Evolutionary conservation across 495 filamentous ascomycete species (phyloP).

Genomic region (Penicillium pancosmium): DNA sequence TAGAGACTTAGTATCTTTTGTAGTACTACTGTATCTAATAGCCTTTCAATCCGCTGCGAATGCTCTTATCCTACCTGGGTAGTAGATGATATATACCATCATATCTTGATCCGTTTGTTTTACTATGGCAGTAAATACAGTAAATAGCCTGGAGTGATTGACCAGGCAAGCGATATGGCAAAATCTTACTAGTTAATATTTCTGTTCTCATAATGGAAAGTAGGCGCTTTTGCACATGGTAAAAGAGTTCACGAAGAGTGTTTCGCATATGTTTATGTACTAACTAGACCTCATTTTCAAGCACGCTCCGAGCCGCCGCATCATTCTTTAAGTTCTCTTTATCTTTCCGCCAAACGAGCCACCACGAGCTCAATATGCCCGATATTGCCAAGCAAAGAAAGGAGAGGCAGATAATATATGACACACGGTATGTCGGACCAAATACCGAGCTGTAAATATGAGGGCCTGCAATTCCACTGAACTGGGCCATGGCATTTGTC

Average conservation of each 20-base stretch:
- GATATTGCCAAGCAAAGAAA: constrained; percentile 39
- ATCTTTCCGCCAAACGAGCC: constrained; percentile 36
- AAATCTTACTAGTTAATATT: too few species aligned
- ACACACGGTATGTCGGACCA: constrained; percentile 42
- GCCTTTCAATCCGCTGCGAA: too few species aligned
- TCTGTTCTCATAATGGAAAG: too few species aligned
- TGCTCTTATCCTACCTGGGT: too few species aligned
- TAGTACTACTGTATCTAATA: too few species aligned
- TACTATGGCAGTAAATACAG: too few species aligned
- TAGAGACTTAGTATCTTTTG: too few species aligned
- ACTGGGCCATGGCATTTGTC: constrained; percentile 50
- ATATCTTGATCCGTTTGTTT: too few species aligned
- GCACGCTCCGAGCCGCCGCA: neutral
- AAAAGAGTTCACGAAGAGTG: neutral
- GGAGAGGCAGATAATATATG: constrained; percentile 42
- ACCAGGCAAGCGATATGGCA: too few species aligned
- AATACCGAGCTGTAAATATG: constrained; percentile 45
- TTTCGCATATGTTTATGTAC: neutral
- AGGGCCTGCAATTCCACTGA: constrained; percentile 47
- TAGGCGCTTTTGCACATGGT: too few species aligned
- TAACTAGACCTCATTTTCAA: neutral
- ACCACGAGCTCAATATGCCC: constrained; percentile 39
- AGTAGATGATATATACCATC: too few species aligned
- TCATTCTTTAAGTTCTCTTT: constrained; percentile 5
- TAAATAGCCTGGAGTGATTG: too few species aligned